A percentile compares a stretch with the other conserved stretches of the same genome.
Evolutionary conservation across 2,329 filamentous ascomycete species (phyloP).

Genomic region (Ambrosiella xylebori): DNA sequence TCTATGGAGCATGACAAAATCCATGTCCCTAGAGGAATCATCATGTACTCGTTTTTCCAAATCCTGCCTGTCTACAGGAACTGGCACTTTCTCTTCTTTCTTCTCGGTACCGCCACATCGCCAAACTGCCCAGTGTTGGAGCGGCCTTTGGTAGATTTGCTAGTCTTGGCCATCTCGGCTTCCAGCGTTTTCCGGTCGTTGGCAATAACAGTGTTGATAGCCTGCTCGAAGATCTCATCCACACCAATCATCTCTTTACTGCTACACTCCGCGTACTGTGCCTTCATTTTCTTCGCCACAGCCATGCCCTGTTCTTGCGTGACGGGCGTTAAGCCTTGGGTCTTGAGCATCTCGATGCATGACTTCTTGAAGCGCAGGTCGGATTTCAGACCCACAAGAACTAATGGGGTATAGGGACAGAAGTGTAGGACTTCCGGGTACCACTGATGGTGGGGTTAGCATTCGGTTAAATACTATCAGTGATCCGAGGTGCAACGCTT

Average conservation of each 20-base stretch:
- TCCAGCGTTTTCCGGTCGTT: slow-evolving; percentile 53
- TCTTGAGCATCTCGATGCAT: slow-evolving; percentile 97
- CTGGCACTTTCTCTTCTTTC: slow-evolving; percentile 72
- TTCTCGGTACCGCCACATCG: slow-evolving; percentile 33
- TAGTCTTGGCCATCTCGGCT: slow-evolving; percentile 25
- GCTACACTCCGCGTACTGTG: slow-evolving; percentile 94
- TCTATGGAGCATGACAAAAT: slow-evolving; percentile 5
- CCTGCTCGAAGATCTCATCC: slow-evolving; percentile 86
- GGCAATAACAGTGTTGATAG: slow-evolving; percentile 76
- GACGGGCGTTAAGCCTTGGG: slow-evolving; percentile 88
- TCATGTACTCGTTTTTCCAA: background rate
- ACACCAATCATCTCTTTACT: slow-evolving; percentile 95
- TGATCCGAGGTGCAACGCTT: slow-evolving; percentile 17
- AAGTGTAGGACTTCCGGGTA: slow-evolving; percentile 98
- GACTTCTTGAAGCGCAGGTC: slow-evolving; percentile 90
- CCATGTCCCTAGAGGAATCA: background rate
- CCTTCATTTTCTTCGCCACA: slow-evolving; percentile 86
- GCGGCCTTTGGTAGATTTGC: slow-evolving; percentile 21
- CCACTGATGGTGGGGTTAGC: slow-evolving; percentile 45
- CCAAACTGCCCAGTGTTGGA: slow-evolving; percentile 25
- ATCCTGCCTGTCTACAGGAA: slow-evolving; percentile 43
- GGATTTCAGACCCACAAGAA: slow-evolving; percentile 91
- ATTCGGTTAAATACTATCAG: background rate
- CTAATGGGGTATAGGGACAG: slow-evolving; percentile 89
- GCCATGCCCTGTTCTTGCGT: slow-evolving; percentile 75